Percentiles rank a stretch among this genome's conserved stretches.
phyloP scores from a whole-genome alignment of 768 basidiomycete species.

The Leccinum subtestaceum region DNA sequence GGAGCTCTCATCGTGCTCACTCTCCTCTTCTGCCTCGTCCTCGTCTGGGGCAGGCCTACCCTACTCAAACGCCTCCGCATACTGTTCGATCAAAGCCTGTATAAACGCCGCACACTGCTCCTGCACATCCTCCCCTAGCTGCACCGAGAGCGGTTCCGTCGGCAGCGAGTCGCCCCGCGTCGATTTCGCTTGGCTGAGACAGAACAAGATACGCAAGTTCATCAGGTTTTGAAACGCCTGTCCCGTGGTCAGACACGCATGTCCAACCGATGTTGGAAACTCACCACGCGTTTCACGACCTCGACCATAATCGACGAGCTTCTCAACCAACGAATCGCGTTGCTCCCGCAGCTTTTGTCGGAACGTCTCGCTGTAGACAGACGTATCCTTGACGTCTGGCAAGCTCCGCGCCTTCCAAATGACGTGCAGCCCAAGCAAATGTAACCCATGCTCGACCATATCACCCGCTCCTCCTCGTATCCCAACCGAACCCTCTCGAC shows the following conservation, averaged over 20 bases:
- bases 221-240: conserved; percentile 86
- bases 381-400: conserved; percentile 46
- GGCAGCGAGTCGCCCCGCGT: conserved; percentile 45
- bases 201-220: conserved; percentile 78
- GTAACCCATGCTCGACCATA: conserved; percentile 80
- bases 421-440: conserved; percentile 73
- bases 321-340: conserved; percentile 70
- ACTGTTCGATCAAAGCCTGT: conserved; percentile 86
- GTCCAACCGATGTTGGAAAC: too few relatives aligned
- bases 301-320: conserved; percentile 73
- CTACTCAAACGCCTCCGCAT: conserved; percentile 28
- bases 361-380: conserved; percentile 54
- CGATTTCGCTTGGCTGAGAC: conserved; percentile 42
- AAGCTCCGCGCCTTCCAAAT: conserved; percentile 79
- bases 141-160: conserved; percentile 53
- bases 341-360: conserved; percentile 60
- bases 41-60: too few relatives aligned
- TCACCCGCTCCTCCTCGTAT: too few relatives aligned
- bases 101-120: conserved; percentile 87
- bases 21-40: too few relatives aligned
- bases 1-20: too few relatives aligned
- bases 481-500: too few relatives aligned
- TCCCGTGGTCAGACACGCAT: neutral
- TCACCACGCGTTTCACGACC: conserved; percentile 76
- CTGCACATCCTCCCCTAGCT: conserved; percentile 80